These are phyloP conservation scores for Haplographium delicatum DNA, from an alignment of 495 filamentous ascomycete genomes.

Conservation along the genomic window DNA sequence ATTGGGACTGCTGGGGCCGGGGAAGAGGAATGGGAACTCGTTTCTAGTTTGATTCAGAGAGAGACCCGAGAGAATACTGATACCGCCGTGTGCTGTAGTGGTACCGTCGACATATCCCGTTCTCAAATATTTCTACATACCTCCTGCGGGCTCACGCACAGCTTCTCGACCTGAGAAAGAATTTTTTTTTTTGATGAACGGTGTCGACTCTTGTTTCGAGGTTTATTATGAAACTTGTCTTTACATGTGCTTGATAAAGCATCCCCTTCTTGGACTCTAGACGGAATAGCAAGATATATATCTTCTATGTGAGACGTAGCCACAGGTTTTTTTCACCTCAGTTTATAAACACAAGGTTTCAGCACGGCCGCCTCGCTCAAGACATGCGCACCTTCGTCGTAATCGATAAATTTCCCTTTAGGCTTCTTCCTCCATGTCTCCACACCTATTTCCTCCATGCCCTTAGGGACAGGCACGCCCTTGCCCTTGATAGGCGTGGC, in stretches of 20 bases:
- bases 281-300: too few relatives aligned
- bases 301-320: too few relatives aligned
- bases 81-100: too few relatives aligned
- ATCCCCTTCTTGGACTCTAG: background rate
- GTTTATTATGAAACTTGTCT: slow-evolving; percentile 3
- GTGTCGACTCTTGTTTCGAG: background rate
- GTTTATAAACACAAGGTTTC: slow-evolving; percentile 97
- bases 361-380: slow-evolving; percentile 63
- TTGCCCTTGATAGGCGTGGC: slow-evolving; percentile 65
- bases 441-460: slow-evolving; percentile 26
- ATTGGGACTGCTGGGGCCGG: too few relatives aligned
- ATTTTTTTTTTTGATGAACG: background rate
- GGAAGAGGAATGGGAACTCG: too few relatives aligned
- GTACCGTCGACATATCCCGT: too few relatives aligned
- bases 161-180: too few relatives aligned
- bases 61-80: too few relatives aligned
- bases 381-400: slow-evolving; percentile 43
- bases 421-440: slow-evolving; percentile 30
- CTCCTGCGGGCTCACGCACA: too few relatives aligned
- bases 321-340: slow-evolving; percentile 48
- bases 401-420: slow-evolving; percentile 58
- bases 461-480: slow-evolving; percentile 34
- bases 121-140: too few relatives aligned
- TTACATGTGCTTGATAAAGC: too few relatives aligned
- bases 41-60: too few relatives aligned